These are phyloP conservation scores for Arthrobotrys conoides DNA, from an alignment of 2,329 filamentous ascomycete species.

Conservation along the genomic window DNA sequence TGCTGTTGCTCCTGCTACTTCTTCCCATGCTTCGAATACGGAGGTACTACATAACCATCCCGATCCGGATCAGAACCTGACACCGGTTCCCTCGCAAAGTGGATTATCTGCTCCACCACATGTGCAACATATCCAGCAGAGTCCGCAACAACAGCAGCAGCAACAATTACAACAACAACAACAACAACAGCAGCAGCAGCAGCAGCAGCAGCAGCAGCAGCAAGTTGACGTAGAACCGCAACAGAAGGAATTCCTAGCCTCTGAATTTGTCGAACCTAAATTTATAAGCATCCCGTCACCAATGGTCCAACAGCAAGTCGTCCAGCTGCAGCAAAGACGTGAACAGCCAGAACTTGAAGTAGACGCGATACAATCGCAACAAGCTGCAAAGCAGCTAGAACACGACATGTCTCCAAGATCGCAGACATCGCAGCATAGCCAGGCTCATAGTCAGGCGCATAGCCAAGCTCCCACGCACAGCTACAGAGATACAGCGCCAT, in stretches of 20 bases:
- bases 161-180: no score
- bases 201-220: background rate
- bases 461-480: conserved; percentile 43
- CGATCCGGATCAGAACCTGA: conserved; percentile 50
- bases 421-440: conserved; percentile 56
- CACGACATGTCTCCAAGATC: conserved; percentile 58
- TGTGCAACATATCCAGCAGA: conserved; percentile 30
- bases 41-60: conserved; percentile 32
- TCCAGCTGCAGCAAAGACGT: conserved; percentile 55
- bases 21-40: conserved; percentile 27
- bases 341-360: conserved; percentile 57
- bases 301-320: conserved; percentile 60
- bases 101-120: conserved; percentile 51
- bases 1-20: conserved; percentile 30
- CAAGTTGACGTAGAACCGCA: conserved; percentile 20
- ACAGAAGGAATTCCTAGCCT: conserved; percentile 44
- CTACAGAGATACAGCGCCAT: conserved; percentile 50
- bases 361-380: conserved; percentile 41
- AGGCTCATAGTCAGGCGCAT: conserved; percentile 25
- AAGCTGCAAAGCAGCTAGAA: conserved; percentile 46
- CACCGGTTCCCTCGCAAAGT: conserved; percentile 42
- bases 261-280: conserved; percentile 59
- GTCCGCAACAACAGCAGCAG: background rate
- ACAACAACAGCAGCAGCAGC: no score
- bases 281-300: conserved; percentile 60